Percentiles rank a stretch among this genome's conserved stretches.
Conservation (phyloP, 495 filamentous ascomycete species). For the Aspergillus indologenus region DNA sequence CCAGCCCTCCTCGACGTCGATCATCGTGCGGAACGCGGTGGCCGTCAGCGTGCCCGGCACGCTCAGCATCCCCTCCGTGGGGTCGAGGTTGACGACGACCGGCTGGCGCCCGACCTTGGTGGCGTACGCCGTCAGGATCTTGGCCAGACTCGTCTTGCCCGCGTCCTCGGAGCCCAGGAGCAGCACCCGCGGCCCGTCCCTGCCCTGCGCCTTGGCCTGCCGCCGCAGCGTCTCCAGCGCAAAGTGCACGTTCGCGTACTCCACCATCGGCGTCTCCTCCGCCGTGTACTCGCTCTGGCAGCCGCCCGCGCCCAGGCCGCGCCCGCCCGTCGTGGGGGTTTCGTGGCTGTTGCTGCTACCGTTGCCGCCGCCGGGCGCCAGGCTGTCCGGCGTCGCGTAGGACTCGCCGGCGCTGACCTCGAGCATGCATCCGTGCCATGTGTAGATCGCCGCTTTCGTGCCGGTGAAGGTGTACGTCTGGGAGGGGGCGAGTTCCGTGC, state of each 20-base stretch:
- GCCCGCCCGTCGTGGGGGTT: slow-evolving; percentile 8
- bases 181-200: slow-evolving; percentile 74
- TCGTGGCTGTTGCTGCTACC: slow-evolving; percentile 13
- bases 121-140: slow-evolving; percentile 79
- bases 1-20: slow-evolving; percentile 90
- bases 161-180: slow-evolving; percentile 76
- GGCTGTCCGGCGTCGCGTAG: slow-evolving; percentile 41
- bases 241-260: slow-evolving; percentile 84
- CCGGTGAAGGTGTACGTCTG: slow-evolving; percentile 79
- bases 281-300: slow-evolving; percentile 70
- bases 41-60: slow-evolving; percentile 85
- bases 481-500: slow-evolving; percentile 83
- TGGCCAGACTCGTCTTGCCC: slow-evolving; percentile 82
- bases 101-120: slow-evolving; percentile 73
- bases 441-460: slow-evolving; percentile 82
- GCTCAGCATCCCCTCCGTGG: slow-evolving; percentile 77
- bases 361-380: slow-evolving; percentile 15
- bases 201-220: slow-evolving; percentile 45
- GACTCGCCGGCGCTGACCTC: slow-evolving; percentile 62
- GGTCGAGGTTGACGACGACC: slow-evolving; percentile 81
- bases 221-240: slow-evolving; percentile 67
- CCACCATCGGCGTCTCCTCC: slow-evolving; percentile 80
- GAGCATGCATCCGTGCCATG: slow-evolving; percentile 83
- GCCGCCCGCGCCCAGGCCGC: slow-evolving; percentile 45
- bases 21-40: slow-evolving; percentile 73